Percentiles rank a stretch among this genome's conserved stretches.
Conservation (phyloP, 179 eudicot species). For the Silene coronaria region DNA sequence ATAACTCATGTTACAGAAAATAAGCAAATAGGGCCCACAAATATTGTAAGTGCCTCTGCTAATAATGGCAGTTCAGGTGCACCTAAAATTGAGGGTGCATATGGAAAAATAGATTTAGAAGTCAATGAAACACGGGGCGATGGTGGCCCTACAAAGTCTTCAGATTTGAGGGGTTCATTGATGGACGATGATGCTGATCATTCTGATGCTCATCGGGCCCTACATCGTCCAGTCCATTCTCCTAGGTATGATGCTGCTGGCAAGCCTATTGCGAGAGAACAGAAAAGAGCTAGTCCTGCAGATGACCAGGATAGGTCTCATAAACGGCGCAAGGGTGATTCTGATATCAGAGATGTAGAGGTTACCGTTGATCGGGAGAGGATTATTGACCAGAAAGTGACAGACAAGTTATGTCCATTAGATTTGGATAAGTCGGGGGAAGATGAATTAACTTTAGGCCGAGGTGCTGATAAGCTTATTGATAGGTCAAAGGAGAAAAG, state of each 20-base stretch:
- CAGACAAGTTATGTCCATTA: conserved; percentile 41
- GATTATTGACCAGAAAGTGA: conserved; percentile 33
- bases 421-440: conserved; percentile 50
- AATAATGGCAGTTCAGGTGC: conserved; percentile 40
- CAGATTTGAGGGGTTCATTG: conserved; percentile 43
- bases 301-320: conserved; percentile 72
- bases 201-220: conserved; percentile 46
- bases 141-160: conserved; percentile 40
- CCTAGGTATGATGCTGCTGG: conserved; percentile 62
- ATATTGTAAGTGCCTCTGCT: conserved; percentile 33
- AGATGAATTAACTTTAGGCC: conserved; percentile 44
- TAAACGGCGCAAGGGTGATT: conserved; percentile 78
- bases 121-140: conserved; percentile 48
- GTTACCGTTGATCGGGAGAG: conserved; percentile 65
- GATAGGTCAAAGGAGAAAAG: conserved; percentile 66
- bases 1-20: conserved; percentile 33
- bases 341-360: conserved; percentile 58
- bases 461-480: conserved; percentile 43
- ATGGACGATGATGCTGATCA: conserved; percentile 62
- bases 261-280: conserved; percentile 55
- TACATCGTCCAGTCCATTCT: conserved; percentile 57
- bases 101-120: conserved; percentile 40
- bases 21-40: conserved; percentile 32
- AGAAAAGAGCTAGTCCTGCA: conserved; percentile 77
- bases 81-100: conserved; percentile 38